A percentile compares a stretch with the other conserved stretches of the same genome.
Conservation (phyloP, 2,329 filamentous ascomycete species). For the Arthrinium phaeospermum region DNA sequence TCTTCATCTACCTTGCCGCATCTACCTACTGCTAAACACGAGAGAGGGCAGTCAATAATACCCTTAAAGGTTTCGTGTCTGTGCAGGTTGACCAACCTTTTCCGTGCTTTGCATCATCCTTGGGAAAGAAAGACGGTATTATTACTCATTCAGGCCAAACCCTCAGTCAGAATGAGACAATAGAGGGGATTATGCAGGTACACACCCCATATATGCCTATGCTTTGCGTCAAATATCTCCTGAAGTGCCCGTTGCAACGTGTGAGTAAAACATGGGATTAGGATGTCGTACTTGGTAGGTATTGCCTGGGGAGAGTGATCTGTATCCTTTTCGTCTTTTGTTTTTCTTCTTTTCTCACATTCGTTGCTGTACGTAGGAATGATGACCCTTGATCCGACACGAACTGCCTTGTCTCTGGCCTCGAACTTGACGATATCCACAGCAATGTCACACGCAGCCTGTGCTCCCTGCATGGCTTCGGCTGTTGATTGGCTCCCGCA, state of each 20-base stretch:
- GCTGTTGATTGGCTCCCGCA: background rate
- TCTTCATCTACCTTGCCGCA: background rate
- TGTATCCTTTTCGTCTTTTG: background rate
- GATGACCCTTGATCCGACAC: slow-evolving; percentile 14
- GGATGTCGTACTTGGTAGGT: background rate
- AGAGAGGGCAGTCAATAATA: background rate
- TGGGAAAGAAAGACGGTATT: background rate
- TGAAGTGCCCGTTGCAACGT: background rate
- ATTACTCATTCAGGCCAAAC: background rate
- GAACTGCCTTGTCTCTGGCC: slow-evolving; percentile 3
- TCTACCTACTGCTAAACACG: background rate
- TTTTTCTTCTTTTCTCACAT: background rate
- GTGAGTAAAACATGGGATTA: slow-evolving; percentile 1
- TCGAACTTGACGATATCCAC: background rate
- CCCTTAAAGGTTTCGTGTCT: slow-evolving; percentile 5
- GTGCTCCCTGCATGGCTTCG: background rate
- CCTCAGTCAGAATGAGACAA: slow-evolving; percentile 14
- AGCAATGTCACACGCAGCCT: background rate
- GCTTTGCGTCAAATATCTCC: background rate
- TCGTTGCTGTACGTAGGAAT: background rate
- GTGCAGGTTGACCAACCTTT: background rate
- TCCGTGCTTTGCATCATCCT: background rate
- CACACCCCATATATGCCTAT: background rate
- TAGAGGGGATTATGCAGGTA: background rate
- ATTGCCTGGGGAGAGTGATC: background rate